Conservation (phyloP, 352 stramenopile species). For the Phytophthora citrophthora region DNA sequence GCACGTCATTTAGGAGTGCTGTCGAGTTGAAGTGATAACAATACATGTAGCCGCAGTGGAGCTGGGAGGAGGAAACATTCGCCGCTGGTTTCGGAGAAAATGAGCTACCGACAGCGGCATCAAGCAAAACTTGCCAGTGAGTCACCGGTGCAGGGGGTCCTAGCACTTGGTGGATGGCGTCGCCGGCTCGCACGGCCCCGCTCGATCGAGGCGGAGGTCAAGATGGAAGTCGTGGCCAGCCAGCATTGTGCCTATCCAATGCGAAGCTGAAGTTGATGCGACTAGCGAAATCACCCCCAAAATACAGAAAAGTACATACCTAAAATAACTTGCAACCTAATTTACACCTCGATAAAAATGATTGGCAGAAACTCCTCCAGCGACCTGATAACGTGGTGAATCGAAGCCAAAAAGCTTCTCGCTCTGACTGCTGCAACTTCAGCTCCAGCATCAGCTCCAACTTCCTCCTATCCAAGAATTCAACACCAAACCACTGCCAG, state of each 20-base stretch:
- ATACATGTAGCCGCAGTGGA: neutral
- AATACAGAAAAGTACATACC: neutral
- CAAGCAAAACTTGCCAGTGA: neutral
- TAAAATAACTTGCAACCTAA: neutral
- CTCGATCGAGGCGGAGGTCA: slow-evolving; percentile 3
- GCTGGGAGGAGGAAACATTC: slow-evolving; percentile 6
- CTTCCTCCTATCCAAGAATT: neutral
- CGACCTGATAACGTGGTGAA: slow-evolving; percentile 3
- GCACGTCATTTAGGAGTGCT: slow-evolving; percentile 2
- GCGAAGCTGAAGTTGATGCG: slow-evolving; percentile 6
- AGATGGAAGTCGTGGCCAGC: neutral
- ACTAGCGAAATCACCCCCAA: slow-evolving; percentile 5
- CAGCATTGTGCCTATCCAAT: neutral
- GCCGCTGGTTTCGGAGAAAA: slow-evolving; percentile 27
- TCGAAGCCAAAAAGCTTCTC: neutral
- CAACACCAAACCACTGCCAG: neutral
- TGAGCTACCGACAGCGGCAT: slow-evolving; percentile 8
- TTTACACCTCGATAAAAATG: neutral
- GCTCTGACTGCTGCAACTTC: neutral
- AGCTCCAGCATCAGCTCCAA: neutral
- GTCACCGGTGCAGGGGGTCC: slow-evolving; percentile 11
- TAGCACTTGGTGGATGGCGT: slow-evolving; percentile 16
- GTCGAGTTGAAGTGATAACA: no score
- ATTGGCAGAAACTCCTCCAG: neutral
- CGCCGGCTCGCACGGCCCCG: neutral